Base-by-base conservation (phyloP, 108 stramenopile species). In the Fragilariopsis cylindrus region DNA sequence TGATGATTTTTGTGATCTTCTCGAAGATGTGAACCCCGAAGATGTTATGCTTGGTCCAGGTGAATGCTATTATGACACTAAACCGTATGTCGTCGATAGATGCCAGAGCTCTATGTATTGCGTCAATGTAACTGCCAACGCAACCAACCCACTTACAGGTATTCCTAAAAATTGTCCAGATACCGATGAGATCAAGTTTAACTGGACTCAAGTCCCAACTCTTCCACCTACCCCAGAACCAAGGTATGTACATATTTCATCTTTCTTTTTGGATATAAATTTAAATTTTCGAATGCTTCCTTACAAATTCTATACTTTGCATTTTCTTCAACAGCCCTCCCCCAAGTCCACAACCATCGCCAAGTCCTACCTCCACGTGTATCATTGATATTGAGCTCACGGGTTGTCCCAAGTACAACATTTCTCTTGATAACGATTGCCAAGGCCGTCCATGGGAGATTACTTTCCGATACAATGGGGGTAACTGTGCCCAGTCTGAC, bases 361-460 rank as follows among this genome's bases (percentile, higher is more conserved):
- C 57, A 16, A 45, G 43, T 39, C 72, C 72, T 49, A 72, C 72
- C 2, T 54, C 55, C 3, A 40, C 5, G 3, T 71, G 54, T 42
- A 18, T 57, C 18, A 56, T 56, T n/a, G 54, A 39, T 60, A 16
- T 72, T 19, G 39, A 62, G 5, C 6, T 58, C 6, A 3, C 11
- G 15, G 72, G 57, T 13, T 49, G 48, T 45, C 60, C 60, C 19
- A 3, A 48, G 16, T 30, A 44, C 64, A 47, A 46, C n/a, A 18
- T 40, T 44, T 9, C 45, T 65, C 48, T 48, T 16, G 19, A 50
- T 49, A 42, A 74, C 63, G 11, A 62, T 16, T 50, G 63, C 40
- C 58, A 68, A 45, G 64, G 78, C 5, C 78, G 71, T 11, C 72
- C 44, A 19, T 68, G 65, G 60, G 53, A 54, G 56, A 45, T 64